These are phyloP conservation scores for Vicia sativa DNA, from an alignment of 306 rosid genomes.

Conservation along the genomic window DNA sequence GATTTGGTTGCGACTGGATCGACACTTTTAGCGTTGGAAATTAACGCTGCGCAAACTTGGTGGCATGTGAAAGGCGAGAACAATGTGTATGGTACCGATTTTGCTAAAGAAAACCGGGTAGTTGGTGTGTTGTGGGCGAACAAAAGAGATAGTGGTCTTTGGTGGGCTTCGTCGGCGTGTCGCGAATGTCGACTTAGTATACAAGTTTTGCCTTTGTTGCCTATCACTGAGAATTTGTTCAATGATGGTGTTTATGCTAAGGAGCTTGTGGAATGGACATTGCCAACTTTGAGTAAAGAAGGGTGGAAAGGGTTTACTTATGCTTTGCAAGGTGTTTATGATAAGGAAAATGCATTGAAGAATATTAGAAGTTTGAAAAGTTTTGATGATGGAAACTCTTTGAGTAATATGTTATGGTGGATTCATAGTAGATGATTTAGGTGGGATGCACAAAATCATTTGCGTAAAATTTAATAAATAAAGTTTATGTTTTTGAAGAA, in stretches of 20 bases:
- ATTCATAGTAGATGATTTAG: slow-evolving; percentile 74
- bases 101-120: slow-evolving; percentile 57
- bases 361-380: slow-evolving; percentile 62
- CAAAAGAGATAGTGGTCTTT: slow-evolving; percentile 76
- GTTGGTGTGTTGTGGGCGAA: slow-evolving; percentile 83
- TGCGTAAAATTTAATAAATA: background rate
- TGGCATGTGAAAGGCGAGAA: slow-evolving; percentile 71
- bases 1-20: slow-evolving; percentile 66
- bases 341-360: slow-evolving; percentile 57
- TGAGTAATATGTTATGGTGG: slow-evolving; percentile 90
- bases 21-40: slow-evolving; percentile 65
- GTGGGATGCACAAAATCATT: background rate
- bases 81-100: slow-evolving; percentile 56
- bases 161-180: slow-evolving; percentile 85
- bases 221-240: slow-evolving; percentile 70
- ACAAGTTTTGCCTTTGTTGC: slow-evolving; percentile 73
- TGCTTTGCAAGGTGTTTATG: slow-evolving; percentile 73
- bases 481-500: too few relatives aligned
- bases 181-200: slow-evolving; percentile 79
- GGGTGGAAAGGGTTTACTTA: slow-evolving; percentile 92
- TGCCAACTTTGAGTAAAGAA: slow-evolving; percentile 67
- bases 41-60: slow-evolving; percentile 75
- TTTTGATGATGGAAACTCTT: slow-evolving; percentile 85
- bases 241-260: slow-evolving; percentile 57
- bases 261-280: slow-evolving; percentile 81